phyloP scores from a whole-genome alignment of 139 green algal genomes.

The Volvox reticuliferus region DNA sequence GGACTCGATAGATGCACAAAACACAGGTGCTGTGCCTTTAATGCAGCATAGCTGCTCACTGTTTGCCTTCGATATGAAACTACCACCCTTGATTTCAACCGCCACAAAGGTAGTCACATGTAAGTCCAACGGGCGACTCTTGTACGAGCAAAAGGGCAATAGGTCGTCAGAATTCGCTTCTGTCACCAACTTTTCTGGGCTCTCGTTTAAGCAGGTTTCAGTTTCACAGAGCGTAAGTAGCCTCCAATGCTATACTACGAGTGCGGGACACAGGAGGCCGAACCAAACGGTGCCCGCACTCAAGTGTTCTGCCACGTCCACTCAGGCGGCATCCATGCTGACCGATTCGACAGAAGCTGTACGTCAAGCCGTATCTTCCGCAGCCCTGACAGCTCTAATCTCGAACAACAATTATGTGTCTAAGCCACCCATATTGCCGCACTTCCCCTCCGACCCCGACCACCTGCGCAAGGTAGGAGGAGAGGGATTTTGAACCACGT shows the following conservation, averaged over 20 bases:
- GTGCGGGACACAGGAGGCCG: background rate
- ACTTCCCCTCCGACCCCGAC: constrained; percentile 18
- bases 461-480: constrained; percentile 7
- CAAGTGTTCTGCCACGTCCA: background rate
- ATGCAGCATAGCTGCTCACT: too few species aligned
- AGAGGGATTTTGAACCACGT: too few species aligned
- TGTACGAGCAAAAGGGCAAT: too few species aligned
- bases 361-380: background rate
- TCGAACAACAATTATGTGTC: background rate
- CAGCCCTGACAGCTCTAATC: too few species aligned
- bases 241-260: background rate
- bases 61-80: too few species aligned
- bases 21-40: too few species aligned
- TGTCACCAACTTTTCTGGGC: constrained; percentile 2
- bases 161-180: too few species aligned
- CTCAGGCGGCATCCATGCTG: background rate
- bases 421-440: background rate
- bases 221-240: background rate
- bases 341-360: constrained; percentile 1
- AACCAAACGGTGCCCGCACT: background rate
- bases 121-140: too few species aligned
- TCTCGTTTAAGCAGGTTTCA: constrained; percentile 1
- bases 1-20: too few species aligned
- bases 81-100: too few species aligned
- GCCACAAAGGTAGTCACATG: too few species aligned